phyloP scores from a whole-genome alignment of 2,329 filamentous ascomycete genomes.

The Neonectria coccinea region DNA sequence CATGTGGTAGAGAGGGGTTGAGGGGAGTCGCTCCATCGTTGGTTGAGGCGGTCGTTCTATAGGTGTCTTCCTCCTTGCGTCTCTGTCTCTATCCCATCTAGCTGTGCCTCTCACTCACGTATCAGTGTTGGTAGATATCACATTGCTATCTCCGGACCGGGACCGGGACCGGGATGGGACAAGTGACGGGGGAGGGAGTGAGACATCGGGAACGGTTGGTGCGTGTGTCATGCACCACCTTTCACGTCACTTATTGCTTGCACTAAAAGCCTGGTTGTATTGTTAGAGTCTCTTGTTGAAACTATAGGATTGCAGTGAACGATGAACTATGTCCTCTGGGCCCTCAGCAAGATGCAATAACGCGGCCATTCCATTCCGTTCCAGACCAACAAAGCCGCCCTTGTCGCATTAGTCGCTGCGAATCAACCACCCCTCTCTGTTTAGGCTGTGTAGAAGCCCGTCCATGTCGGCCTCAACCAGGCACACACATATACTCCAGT shows the following conservation, averaged over 20 bases:
- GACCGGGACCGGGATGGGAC: conserved; percentile 23
- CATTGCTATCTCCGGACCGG: conserved; percentile 26
- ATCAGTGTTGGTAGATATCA: conserved; percentile 3
- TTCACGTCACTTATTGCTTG: background rate
- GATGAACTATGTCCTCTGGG: background rate
- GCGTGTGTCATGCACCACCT: conserved; percentile 8
- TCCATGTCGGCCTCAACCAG: conserved; percentile 24
- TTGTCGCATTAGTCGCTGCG: background rate
- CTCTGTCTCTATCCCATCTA: conserved; percentile 16
- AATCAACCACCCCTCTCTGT: conserved; percentile 15
- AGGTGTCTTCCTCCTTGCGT: conserved; percentile 5
- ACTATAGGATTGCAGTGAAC: background rate
- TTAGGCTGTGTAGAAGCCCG: conserved; percentile 6
- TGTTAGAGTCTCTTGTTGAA: background rate
- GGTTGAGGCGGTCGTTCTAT: background rate
- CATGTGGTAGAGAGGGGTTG: too few relatives aligned
- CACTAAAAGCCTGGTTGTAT: background rate
- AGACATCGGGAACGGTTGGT: conserved; percentile 15
- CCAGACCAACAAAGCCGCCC: background rate
- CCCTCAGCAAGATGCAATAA: background rate
- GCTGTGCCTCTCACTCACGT: background rate
- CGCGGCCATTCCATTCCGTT: background rate
- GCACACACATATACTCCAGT: conserved; percentile 36
- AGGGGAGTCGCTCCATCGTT: background rate
- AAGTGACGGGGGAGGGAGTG: background rate